phyloP scores from a whole-genome alignment of 768 basidiomycete genomes.

The Cystofilobasidium macerans region DNA sequence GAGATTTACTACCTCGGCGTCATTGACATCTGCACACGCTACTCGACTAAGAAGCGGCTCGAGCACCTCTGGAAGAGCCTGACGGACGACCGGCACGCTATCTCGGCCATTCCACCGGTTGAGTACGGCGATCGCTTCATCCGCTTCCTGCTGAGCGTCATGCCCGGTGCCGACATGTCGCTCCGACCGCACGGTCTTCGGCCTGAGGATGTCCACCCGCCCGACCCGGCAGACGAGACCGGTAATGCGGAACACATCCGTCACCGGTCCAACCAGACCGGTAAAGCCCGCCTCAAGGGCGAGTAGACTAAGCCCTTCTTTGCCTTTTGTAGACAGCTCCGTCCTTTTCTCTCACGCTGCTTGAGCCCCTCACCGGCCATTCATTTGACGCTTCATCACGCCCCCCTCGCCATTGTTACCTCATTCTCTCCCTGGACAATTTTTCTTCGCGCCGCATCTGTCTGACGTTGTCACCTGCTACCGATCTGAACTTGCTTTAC shows the following conservation, averaged over 20 bases:
- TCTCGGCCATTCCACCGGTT: slow-evolving; percentile 76
- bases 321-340: too few species aligned
- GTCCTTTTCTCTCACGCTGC: too few species aligned
- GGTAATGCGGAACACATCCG: slow-evolving; percentile 19
- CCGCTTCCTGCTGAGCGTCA: slow-evolving; percentile 37
- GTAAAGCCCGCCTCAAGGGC: slow-evolving; percentile 7
- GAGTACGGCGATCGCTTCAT: slow-evolving; percentile 81
- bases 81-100: slow-evolving; percentile 81
- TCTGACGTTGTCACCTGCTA: too few species aligned
- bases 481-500: too few species aligned
- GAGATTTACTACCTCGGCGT: slow-evolving; percentile 88
- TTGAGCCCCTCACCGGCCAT: too few species aligned
- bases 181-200: slow-evolving; percentile 1
- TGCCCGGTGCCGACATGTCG: slow-evolving; percentile 28
- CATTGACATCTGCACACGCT: slow-evolving; percentile 94
- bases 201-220: background rate
- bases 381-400: too few species aligned
- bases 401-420: too few species aligned
- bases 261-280: background rate
- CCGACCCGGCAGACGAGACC: background rate
- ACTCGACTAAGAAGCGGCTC: slow-evolving; percentile 58
- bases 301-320: too few species aligned
- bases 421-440: too few species aligned
- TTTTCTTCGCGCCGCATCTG: too few species aligned
- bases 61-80: slow-evolving; percentile 92